Evolutionary conservation across 208 protist species (phyloP).

Genomic region (Acanthamoeba sp.): DNA sequence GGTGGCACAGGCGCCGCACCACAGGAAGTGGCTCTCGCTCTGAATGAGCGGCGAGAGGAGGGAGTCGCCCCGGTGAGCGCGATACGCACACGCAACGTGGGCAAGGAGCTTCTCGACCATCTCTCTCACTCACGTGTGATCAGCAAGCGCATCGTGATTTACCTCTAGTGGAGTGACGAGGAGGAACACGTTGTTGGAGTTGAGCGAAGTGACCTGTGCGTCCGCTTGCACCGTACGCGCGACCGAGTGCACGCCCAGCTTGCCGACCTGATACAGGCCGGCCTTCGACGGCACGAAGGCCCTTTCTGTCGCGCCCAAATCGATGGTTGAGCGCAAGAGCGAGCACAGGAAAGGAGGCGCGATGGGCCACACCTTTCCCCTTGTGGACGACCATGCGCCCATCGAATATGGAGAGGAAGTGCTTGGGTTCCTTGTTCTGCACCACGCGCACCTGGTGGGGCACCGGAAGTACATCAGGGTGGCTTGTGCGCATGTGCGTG

Average conservation of each 20-base stretch:
- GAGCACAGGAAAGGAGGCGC: neutral
- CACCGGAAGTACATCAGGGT: too few species aligned
- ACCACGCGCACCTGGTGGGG: conserved; percentile 75
- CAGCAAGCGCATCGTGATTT: too few species aligned
- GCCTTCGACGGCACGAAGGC: neutral
- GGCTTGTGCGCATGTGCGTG: too few species aligned
- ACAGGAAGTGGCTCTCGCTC: conserved; percentile 42
- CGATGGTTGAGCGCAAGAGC: neutral
- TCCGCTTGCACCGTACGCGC: neutral
- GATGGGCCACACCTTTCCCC: neutral
- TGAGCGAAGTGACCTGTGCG: conserved; percentile 40
- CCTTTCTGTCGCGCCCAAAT: neutral
- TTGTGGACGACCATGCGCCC: conserved; percentile 50
- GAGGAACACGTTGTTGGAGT: conserved; percentile 75
- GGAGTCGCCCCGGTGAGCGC: too few species aligned
- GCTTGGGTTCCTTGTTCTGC: conserved; percentile 68
- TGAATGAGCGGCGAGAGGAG: neutral
- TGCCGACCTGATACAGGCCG: conserved; percentile 48
- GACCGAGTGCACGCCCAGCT: neutral
- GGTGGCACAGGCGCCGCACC: conserved; percentile 45
- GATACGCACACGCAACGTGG: too few species aligned
- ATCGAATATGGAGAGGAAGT: conserved; percentile 72
- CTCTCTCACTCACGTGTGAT: too few species aligned
- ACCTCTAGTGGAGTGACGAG: conserved; percentile 13
- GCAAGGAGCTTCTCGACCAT: too few species aligned